Evolutionary conservation across 1,284 basidiomycete genomes (phyloP), one percentile per base, ranked within the genome.

Genomic region (Farysia itapuensis): DNA sequence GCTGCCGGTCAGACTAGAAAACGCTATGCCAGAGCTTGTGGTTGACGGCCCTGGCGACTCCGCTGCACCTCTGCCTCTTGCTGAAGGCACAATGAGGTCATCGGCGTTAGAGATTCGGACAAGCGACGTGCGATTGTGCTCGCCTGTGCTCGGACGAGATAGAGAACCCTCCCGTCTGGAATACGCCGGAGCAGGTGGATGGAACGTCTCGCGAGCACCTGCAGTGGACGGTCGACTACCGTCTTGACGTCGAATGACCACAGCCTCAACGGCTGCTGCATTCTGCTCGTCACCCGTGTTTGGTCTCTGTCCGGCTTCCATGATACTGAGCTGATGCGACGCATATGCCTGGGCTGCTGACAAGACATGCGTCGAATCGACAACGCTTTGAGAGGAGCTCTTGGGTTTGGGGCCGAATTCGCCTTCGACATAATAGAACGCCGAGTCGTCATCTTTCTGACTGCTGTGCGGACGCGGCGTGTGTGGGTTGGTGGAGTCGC

Each of bases 391-490:
- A n/a, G n/a, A n/a, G n/a, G n/a, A n/a, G 9, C 31, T 20, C 8
- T 25, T 35, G 28, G 39, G 43, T n/a, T 61, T 45, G 9, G 47
- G 46, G 2, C 58, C 37, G 20, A 32, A 56, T 30, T 61, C 58
- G 35, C 58, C 58, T 35, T 61, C 58, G 22, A 61, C 51, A 29
- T 61, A 61, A 30, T 50, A 61, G 4, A 31, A 43, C 14, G 47
- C 25, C 11, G 51, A 61, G 28, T 61, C 58, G 21, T 24, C 43
- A 23, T 47, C 31, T 13, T 33, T 33, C 11, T 33, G 11, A 8
- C 31, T 16, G 8, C 11, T 33, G 8, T 19, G 11, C 8, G 31
- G 31, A 33, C 31, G 31, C 8, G 31, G 16, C 11, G 18, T 8
- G 16, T 33, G 11, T 9, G 9, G 11, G 26, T 52, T 38, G 37